Base-by-base conservation (phyloP, 306 rosid species). In the Cucurbita moschata region DNA sequence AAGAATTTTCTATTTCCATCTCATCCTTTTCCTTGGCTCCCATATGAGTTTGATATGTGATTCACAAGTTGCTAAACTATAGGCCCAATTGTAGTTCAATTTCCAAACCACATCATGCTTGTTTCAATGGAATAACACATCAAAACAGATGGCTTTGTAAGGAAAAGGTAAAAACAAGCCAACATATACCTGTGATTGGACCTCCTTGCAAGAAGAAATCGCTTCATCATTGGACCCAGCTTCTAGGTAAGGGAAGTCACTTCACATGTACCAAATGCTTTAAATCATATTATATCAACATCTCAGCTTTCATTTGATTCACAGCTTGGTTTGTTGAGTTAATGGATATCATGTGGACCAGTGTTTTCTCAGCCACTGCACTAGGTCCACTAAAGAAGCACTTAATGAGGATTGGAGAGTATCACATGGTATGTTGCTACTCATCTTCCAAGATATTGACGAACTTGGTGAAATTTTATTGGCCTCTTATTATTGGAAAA, bases 371-470 rank as follows among this genome's bases (percentile, higher is more conserved):
- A 63, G 30, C 70, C 50, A 63, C 54, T 66, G 72, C n/a, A 66
- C 10, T 18, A 66, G 54, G 30, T 44, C n/a, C 72, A 66, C 4
- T 66, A 19, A 44, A 18, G 54, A 18, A 40, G 72, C 35, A 39
- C 35, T 64, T 40, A 8, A 62, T 65, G 51, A 42, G 71, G 16
- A 10, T 65, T 65, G 52, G 71, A 40, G 23, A 67, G 40, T 12
- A 18, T 44, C 73, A 69, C 73, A 69, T 49, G 73, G 73, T 47
- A 69, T 69, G 73, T 69, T 69, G 26, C 57, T 23, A 68, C 73
- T 46, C 38, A 68, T 68, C 13, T 59, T 59, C 65, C 65, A 23
- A 59, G 39, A 59, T 59, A 59, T 43, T 65, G 72, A 12, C 53
- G 16, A 5, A 65, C 12, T 65, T 65, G n/a, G 52, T 42, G 71